phyloP scores from a whole-genome alignment of 192 early-diverging fungal species.

The Geosiphon pyriformis region DNA sequence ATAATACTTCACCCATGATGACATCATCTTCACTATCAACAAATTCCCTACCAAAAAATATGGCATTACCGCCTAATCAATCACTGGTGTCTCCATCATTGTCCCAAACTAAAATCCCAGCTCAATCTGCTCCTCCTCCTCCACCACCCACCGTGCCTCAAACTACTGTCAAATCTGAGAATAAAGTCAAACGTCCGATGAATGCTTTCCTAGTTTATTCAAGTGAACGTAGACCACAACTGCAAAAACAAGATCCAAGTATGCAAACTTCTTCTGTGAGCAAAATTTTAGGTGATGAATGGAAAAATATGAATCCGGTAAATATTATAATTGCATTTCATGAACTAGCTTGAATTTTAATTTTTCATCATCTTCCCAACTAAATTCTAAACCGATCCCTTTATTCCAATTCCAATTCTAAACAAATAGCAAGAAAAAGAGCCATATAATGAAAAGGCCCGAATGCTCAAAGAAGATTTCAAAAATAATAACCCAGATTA shows the following conservation, averaged over 20 bases:
- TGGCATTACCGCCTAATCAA: too few relatives aligned
- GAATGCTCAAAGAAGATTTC: constrained; percentile 57
- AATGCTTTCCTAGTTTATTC: constrained; percentile 67
- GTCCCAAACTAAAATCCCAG: constrained; percentile 13
- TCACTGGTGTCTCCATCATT: too few relatives aligned
- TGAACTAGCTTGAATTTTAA: too few relatives aligned
- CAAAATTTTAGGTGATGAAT: constrained; percentile 62
- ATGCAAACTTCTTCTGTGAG: constrained; percentile 61
- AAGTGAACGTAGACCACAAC: constrained; percentile 57
- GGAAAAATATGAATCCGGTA: constrained; percentile 48
- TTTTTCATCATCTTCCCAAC: too few relatives aligned
- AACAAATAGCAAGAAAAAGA: constrained; percentile 50
- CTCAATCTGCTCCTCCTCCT: constrained; percentile 23
- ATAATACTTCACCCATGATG: constrained; percentile 14
- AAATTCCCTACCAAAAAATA: constrained; percentile 22
- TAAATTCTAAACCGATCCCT: too few relatives aligned
- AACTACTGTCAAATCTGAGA: constrained; percentile 6
- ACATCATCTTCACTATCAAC: too few relatives aligned
- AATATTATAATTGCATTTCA: constrained; percentile 11
- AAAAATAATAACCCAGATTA: constrained; percentile 47
- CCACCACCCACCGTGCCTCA: constrained; percentile 14
- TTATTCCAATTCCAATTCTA: too few relatives aligned
- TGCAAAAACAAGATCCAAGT: constrained; percentile 50
- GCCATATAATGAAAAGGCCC: constrained; percentile 49
- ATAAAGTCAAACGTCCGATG: constrained; percentile 56